These are phyloP conservation scores for Leishmania arabica DNA, from an alignment of 208 protist genomes.

Conservation along the genomic window DNA sequence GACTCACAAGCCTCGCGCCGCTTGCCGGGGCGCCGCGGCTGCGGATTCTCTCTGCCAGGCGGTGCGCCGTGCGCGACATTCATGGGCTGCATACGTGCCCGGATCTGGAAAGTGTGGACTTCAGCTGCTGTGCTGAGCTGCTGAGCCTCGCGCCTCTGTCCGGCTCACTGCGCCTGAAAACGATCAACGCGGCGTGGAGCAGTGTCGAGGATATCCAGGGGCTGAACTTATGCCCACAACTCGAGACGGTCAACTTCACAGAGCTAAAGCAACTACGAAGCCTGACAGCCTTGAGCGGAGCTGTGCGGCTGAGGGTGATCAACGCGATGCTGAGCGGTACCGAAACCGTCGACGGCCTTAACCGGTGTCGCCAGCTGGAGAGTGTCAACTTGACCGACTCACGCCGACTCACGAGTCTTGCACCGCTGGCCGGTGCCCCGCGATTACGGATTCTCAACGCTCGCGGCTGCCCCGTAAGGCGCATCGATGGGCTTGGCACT, in stretches of 20 bases:
- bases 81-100: not conserved
- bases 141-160: not conserved
- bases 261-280: not conserved
- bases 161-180: not conserved
- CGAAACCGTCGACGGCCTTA: not conserved
- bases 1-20: not conserved
- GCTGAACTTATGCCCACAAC: not conserved
- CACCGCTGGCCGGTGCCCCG: not conserved
- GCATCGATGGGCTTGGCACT: conserved; percentile 8
- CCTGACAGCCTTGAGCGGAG: not conserved
- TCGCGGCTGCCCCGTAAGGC: not conserved
- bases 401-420: not conserved
- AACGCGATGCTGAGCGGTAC: not conserved
- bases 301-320: not conserved
- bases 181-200: not conserved
- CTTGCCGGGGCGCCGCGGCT: not conserved
- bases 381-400: not conserved
- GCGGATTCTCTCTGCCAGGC: not conserved
- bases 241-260: not conserved
- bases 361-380: not conserved
- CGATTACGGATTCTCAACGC: not conserved
- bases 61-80: not conserved
- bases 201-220: not conserved
- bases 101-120: not conserved
- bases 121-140: not conserved